Evolutionary conservation across 306 rosid species (phyloP), one percentile per base, ranked within the genome.

Genomic region (Malus fusca): DNA sequence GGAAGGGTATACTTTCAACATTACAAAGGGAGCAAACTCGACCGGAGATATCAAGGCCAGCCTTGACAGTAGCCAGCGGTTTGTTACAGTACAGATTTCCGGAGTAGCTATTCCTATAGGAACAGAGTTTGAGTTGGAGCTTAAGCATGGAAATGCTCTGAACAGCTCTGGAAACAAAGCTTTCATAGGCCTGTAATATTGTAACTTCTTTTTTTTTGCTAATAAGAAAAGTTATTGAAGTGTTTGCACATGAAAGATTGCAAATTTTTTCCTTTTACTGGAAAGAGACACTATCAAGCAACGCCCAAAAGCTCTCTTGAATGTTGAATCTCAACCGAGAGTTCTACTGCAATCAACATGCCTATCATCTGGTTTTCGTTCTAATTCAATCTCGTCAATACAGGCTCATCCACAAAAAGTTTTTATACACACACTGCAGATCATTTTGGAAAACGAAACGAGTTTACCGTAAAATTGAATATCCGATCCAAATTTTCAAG

Each of bases 81-180:
- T 87, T 80, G 68, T 55, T 68, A 76, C 2, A 12, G 65, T 87
- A 6, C 87, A 90, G 80, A 68, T 77, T 78, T 71, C 91, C 31
- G 73, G 79, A 5, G 65, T 91, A 72, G 71, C 88, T 3, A 79
- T 83, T 48, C 93, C 83, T 72, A 87, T 93, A 8, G 90, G 96
- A 26, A 72, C 82, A 82, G 87, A 87, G 76, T 91, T 93, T 78
- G 78, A 75, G 84, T 48, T 93, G 68, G 88, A 80, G 64, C 30
- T 79, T n/a, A 30, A 70, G 33, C 65, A 60, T 25, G 33, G 33
- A 25, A 25, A 28, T 25, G 35, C 33, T 11, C 33, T 13, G 26
- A 56, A 56, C 23, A 7, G 23, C 61, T 55, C n/a, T n/a, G 60
- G 23, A 53, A 56, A n/a, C 62, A 9, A 56, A 7, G 42, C 42